Conservation (phyloP, 805 yeast genomes). For the Myxozyma nipponensis region DNA sequence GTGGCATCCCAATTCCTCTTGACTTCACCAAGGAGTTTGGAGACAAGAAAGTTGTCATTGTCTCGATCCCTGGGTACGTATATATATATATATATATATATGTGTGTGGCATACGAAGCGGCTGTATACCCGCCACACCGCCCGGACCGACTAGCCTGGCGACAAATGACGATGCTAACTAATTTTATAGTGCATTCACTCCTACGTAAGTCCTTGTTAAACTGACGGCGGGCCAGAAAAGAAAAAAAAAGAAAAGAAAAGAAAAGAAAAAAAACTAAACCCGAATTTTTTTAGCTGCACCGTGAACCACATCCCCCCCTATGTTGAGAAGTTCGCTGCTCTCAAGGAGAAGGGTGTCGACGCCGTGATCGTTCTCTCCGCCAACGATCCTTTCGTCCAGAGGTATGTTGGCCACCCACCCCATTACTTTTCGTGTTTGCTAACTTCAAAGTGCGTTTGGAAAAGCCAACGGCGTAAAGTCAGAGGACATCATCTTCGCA, state of each 20-base stretch:
- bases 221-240: too few species aligned
- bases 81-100: too few species aligned
- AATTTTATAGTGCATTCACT: conserved; percentile 59
- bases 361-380: conserved; percentile 57
- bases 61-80: conserved; percentile 63
- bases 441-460: conserved; percentile 54
- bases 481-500: conserved; percentile 51
- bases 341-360: conserved; percentile 61
- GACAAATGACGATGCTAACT: not conserved
- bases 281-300: conserved; percentile 50
- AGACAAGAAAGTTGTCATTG: conserved; percentile 58
- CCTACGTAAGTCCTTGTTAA: conserved; percentile 62
- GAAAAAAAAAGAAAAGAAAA: not conserved
- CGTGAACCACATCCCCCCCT: conserved; percentile 68
- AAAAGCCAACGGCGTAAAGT: conserved; percentile 42
- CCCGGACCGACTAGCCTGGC: not conserved
- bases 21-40: conserved; percentile 38
- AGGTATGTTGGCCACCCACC: conserved; percentile 21
- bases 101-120: not conserved
- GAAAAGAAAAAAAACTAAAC: not conserved
- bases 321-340: conserved; percentile 46
- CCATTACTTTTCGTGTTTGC: not conserved
- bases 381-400: conserved; percentile 68
- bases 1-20: conserved; percentile 41
- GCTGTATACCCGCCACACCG: too few species aligned